Conservation (phyloP, 345 rosid species). For the Euphorbia tirucalli region DNA sequence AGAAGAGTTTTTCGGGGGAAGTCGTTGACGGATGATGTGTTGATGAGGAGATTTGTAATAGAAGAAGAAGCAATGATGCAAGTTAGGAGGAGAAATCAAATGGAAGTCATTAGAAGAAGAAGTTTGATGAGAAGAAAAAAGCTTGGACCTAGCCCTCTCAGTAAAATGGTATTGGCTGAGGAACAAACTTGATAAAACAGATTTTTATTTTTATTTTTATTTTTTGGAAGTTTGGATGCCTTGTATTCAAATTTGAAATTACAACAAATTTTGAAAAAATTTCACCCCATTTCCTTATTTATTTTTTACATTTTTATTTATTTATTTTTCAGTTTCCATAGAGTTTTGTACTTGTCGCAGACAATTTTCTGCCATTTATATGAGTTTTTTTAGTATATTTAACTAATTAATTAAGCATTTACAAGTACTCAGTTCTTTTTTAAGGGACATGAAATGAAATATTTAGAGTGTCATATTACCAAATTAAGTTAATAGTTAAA, state of each 20-base stretch:
- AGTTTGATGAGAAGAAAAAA: slow-evolving; percentile 56
- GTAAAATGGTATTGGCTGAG: slow-evolving; percentile 69
- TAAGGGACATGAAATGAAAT: too few species aligned
- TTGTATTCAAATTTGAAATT: not conserved
- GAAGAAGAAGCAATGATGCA: slow-evolving; percentile 96
- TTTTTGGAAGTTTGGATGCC: not conserved
- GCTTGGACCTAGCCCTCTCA: slow-evolving; percentile 91
- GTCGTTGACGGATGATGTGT: slow-evolving; percentile 75
- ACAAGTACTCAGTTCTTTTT: too few species aligned
- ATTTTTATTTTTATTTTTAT: too few species aligned
- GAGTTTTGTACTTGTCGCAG: slow-evolving; percentile 13
- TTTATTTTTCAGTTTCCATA: slow-evolving; percentile 1
- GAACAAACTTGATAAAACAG: slow-evolving; percentile 1
- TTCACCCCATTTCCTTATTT: not conserved
- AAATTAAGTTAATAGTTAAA: too few species aligned
- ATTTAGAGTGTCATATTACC: not conserved
- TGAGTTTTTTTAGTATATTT: too few species aligned
- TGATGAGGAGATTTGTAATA: slow-evolving; percentile 90
- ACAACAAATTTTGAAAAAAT: slow-evolving; percentile 9
- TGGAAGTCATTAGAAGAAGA: slow-evolving; percentile 81
- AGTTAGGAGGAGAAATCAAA: slow-evolving; percentile 67
- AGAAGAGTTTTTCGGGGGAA: slow-evolving; percentile 74
- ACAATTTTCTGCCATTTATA: slow-evolving; percentile 10
- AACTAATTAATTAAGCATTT: not conserved
- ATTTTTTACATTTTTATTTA: not conserved